phyloP scores from a whole-genome alignment of 306 rosid species.

The Amphicarpaea edgeworthii region DNA sequence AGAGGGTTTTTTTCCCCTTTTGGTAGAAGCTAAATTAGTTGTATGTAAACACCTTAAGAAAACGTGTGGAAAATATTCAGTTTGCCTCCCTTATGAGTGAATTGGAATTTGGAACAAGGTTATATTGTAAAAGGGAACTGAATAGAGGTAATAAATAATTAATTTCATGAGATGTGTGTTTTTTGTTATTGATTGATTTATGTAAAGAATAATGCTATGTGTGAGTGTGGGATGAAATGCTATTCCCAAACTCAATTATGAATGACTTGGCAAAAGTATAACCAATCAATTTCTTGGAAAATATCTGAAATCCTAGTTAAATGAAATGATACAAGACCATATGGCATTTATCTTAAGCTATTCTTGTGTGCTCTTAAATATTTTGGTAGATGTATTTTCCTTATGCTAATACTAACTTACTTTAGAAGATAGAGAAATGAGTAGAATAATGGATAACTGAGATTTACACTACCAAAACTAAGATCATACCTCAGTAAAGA shows the following conservation, averaged over 20 bases:
- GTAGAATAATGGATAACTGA: not conserved
- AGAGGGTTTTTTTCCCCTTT: not conserved
- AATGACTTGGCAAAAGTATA: not conserved
- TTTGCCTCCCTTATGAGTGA: constrained; percentile 11
- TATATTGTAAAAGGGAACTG: constrained; percentile 12
- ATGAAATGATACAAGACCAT: constrained; percentile 10
- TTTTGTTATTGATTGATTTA: constrained; percentile 27
- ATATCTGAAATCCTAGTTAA: not conserved
- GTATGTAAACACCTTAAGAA: constrained; percentile 1
- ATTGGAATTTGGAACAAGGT: not conserved
- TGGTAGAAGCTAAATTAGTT: constrained; percentile 3
- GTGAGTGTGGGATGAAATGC: not conserved
- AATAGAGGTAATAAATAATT: constrained; percentile 2
- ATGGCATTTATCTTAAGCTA: constrained; percentile 8
- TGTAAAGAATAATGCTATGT: constrained; percentile 10
- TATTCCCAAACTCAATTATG: not conserved
- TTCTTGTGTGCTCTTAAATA: not conserved
- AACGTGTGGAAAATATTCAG: constrained; percentile 26
- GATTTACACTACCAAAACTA: constrained; percentile 12
- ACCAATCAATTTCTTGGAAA: not conserved
- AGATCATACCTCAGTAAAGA: constrained; percentile 33
- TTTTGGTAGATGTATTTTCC: constrained; percentile 17
- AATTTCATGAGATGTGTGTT: constrained; percentile 26
- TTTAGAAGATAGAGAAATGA: constrained; percentile 18
- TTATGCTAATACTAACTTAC: constrained; percentile 17